phyloP scores from a whole-genome alignment of 1,284 basidiomycete genomes.

The Trichosporon inkin region DNA sequence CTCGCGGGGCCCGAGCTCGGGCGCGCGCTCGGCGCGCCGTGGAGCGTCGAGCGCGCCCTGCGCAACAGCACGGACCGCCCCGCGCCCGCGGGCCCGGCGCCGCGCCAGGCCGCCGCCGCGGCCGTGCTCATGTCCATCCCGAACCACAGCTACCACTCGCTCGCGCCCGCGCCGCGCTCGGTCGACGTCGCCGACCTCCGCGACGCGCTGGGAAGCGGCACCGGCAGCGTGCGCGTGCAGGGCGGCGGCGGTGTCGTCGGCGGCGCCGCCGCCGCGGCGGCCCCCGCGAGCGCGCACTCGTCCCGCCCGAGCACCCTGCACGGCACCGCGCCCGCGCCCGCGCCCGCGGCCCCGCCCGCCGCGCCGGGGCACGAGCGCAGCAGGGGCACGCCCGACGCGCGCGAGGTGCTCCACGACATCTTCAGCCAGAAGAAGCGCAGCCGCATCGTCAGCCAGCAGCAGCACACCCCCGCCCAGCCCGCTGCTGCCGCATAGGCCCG shows the following conservation, averaged over 20 bases:
- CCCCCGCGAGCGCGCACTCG: not conserved
- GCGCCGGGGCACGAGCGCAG: no score
- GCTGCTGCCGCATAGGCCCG: no score
- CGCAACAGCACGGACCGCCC: conserved; percentile 56
- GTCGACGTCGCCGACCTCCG: conserved; percentile 74
- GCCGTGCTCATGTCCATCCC: conserved; percentile 75
- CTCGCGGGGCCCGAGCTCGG: conserved; percentile 59
- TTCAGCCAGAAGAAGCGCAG: conserved; percentile 43
- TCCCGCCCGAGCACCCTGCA: not conserved
- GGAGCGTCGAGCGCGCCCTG: conserved; percentile 72
- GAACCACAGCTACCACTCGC: conserved; percentile 74
- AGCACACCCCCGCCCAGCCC: no score
- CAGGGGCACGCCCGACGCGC: conserved; percentile 25
- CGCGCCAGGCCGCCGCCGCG: not conserved
- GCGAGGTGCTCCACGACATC: conserved; percentile 49
- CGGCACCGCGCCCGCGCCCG: not conserved
- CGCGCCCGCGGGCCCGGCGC: conserved; percentile 1
- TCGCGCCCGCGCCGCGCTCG: conserved; percentile 61
- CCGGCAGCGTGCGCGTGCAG: no score
- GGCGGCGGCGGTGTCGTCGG: no score
- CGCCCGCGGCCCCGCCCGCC: no score
- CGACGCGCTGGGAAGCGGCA: conserved; percentile 65
- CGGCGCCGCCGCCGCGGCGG: no score
- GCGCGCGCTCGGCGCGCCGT: conserved; percentile 57
- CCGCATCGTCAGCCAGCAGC: not conserved